Evolutionary conservation across 2,329 filamentous ascomycete species (phyloP).

Genomic region (Aureobasidium subglaciale): DNA sequence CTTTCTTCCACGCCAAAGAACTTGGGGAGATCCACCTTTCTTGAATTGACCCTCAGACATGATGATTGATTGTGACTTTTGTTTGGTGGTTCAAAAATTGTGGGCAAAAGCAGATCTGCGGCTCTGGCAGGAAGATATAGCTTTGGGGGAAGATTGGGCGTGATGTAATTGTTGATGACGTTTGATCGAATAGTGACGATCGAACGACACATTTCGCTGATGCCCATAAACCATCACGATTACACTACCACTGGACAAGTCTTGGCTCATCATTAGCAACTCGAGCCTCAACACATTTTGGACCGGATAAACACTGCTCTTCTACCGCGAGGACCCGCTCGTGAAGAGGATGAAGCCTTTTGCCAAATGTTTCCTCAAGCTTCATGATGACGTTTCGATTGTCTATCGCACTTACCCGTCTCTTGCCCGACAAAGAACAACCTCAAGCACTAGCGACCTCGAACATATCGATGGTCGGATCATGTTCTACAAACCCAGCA

Average conservation of each 20-base stretch:
- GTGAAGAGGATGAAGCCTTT: background rate
- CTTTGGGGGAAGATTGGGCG: background rate
- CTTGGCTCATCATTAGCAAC: background rate
- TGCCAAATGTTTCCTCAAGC: background rate
- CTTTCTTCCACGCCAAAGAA: no score
- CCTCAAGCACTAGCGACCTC: no score
- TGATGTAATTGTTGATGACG: conserved; percentile 4
- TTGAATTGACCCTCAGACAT: conserved; percentile 16
- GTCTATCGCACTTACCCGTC: background rate
- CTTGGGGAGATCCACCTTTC: background rate
- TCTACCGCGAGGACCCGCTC: background rate
- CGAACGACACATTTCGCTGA: background rate
- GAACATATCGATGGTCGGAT: no score
- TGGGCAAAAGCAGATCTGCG: background rate
- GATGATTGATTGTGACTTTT: background rate
- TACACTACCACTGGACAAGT: background rate
- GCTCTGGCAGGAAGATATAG: conserved; percentile 4
- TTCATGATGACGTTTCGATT: background rate
- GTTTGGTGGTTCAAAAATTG: background rate
- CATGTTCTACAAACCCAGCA: no score
- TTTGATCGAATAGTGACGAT: background rate
- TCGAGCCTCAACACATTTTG: background rate
- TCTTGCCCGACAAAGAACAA: background rate
- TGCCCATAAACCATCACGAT: background rate
- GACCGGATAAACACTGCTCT: background rate